Percentiles rank a stretch among this genome's conserved stretches.
These are phyloP conservation scores for Trichosporon sp. DNA, from an alignment of 1,284 basidiomycete species.

Conservation along the genomic window DNA sequence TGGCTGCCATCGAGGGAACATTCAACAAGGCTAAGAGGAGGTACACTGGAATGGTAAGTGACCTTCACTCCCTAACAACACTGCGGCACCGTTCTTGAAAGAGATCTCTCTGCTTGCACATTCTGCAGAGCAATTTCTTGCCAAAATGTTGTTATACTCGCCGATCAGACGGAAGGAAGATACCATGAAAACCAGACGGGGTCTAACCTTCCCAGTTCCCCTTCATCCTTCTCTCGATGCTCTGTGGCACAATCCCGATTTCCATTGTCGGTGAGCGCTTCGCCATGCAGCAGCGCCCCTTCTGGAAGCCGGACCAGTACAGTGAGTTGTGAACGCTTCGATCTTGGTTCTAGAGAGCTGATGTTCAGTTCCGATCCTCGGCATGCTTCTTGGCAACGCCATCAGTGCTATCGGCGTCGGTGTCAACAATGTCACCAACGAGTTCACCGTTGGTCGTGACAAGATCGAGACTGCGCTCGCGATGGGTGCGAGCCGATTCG, in stretches of 20 bases:
- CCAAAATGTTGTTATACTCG: too few species aligned
- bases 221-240: slow-evolving; percentile 61
- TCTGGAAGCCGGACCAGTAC: slow-evolving; percentile 75
- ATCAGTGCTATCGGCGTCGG: slow-evolving; percentile 68
- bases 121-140: too few species aligned
- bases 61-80: too few species aligned
- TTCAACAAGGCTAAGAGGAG: slow-evolving; percentile 69
- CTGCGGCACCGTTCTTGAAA: too few species aligned
- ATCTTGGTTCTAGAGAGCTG: background rate
- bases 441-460: slow-evolving; percentile 62
- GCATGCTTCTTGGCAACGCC: slow-evolving; percentile 78
- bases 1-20: slow-evolving; percentile 57
- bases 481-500: slow-evolving; percentile 69
- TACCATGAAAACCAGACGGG: too few species aligned
- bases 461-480: slow-evolving; percentile 77
- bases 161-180: background rate
- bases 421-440: slow-evolving; percentile 50
- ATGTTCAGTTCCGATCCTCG: slow-evolving; percentile 66
- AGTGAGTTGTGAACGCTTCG: slow-evolving; percentile 51
- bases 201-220: slow-evolving; percentile 68
- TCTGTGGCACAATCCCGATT: slow-evolving; percentile 70
- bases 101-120: too few species aligned
- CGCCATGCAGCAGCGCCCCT: slow-evolving; percentile 68
- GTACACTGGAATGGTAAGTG: slow-evolving; percentile 64
- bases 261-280: slow-evolving; percentile 69